phyloP scores from a whole-genome alignment of 1,139 yeast genomes.

The Nadsonia starkeyi-henricii region DNA sequence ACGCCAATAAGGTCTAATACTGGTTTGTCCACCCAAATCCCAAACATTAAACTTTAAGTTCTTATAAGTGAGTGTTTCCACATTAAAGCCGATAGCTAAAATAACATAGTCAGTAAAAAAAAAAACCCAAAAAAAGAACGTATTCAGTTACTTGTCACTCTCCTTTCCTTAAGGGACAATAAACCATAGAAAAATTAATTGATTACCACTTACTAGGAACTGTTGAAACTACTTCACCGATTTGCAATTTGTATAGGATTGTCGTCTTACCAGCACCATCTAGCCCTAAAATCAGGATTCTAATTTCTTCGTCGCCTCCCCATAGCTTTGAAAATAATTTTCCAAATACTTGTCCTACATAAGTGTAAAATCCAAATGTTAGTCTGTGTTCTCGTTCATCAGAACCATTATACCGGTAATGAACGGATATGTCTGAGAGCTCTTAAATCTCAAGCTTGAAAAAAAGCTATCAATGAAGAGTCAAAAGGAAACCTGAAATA shows the following conservation, averaged over 20 bases:
- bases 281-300: slow-evolving; percentile 80
- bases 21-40: slow-evolving; percentile 95
- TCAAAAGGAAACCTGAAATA: no score
- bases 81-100: slow-evolving; percentile 81
- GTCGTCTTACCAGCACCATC: slow-evolving; percentile 99
- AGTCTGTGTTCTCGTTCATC: neutral
- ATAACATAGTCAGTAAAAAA: no score
- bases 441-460: neutral
- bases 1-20: slow-evolving; percentile 95
- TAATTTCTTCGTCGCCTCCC: slow-evolving; percentile 82
- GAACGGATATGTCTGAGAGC: neutral
- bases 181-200: neutral
- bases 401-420: neutral
- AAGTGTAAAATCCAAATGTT: neutral
- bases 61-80: slow-evolving; percentile 81
- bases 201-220: slow-evolving; percentile 45
- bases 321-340: slow-evolving; percentile 74
- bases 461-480: no score
- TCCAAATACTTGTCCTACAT: slow-evolving; percentile 34
- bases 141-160: neutral
- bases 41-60: slow-evolving; percentile 78
- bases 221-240: slow-evolving; percentile 89
- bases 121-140: slow-evolving; percentile 3
- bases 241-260: slow-evolving; percentile 71
- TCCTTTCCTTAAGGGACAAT: neutral